Base-by-base conservation (phyloP, 805 yeast genomes). In the Yarrowia sp. region DNA sequence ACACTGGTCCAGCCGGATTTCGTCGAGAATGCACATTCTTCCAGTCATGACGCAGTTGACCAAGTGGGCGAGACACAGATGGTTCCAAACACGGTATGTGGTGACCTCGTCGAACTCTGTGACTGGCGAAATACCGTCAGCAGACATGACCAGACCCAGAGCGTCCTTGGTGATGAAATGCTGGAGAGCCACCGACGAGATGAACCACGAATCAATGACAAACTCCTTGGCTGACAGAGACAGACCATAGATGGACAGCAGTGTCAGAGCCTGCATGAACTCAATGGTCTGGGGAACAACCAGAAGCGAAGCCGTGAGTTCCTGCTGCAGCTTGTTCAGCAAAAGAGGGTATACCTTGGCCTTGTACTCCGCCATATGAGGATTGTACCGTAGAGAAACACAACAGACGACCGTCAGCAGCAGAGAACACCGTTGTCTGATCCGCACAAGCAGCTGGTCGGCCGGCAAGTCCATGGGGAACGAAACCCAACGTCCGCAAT, bases 401-500 rank as follows among this genome's bases (percentile, higher is more conserved):
- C 86, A 80, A 74, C 92, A 88, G 69, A 90, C 85, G 0, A 87
- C 82, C 0, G 91, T 87, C 15, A 90, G 76, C n/a, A 90, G 78
- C 44, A 90, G 77, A 0, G 93, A 86, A 20, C 90, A 86, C 44
- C 82, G 80, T 15, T 72, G 72, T 30, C 73, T 69, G 49, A 89
- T 80, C 40, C 83, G 75, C 6, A 79, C 82, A 10, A 88, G 78
- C 24, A 90, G 77, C 42, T 78, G 79, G 19, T 78, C 82, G 0
- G 87, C 81, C 5, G 86, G 74, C 42, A 83, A 73, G 14, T 78
- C 79, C 38, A 83, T 82, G 0, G 93, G 92, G 63, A 90, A 85
- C 66, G 90, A 85, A 3, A 89, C 86, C 96, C 96, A 90, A 38
- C 91, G 81, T 5, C 92, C 91, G 73, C 87, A 90, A 72, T 88